These are phyloP conservation scores for Aspergillus asperescens DNA, from an alignment of 495 filamentous ascomycete genomes.

Conservation along the genomic window DNA sequence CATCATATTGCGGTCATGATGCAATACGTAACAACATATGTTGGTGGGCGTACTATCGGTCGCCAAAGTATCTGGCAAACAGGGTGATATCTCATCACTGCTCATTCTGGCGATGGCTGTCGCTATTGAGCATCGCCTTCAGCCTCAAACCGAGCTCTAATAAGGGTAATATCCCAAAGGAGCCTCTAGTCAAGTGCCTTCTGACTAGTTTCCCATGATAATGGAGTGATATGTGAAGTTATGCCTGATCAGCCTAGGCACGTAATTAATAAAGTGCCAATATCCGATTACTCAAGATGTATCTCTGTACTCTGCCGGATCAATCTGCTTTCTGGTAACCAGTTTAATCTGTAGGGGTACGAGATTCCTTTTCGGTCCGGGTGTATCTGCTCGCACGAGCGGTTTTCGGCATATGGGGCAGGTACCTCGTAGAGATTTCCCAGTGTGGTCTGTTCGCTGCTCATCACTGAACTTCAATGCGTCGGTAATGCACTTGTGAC, in stretches of 20 bases:
- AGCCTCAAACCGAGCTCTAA: neutral
- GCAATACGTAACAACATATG: too few relatives aligned
- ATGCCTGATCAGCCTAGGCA: neutral
- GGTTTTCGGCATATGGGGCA: conserved; percentile 48
- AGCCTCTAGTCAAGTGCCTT: neutral
- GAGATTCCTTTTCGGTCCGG: conserved; percentile 31
- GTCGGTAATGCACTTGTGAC: conserved; percentile 71
- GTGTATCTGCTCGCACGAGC: conserved; percentile 26
- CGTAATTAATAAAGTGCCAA: neutral
- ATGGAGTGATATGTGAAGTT: neutral
- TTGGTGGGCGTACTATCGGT: too few relatives aligned
- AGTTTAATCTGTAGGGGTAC: conserved; percentile 60
- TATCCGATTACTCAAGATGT: neutral
- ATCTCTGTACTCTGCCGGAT: neutral
- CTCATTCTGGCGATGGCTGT: too few relatives aligned
- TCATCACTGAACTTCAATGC: conserved; percentile 60
- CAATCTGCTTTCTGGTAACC: conserved; percentile 34
- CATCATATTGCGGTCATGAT: neutral
- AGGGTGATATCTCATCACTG: too few relatives aligned
- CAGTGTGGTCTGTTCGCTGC: conserved; percentile 23
- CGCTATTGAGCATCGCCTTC: neutral
- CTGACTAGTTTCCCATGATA: neutral
- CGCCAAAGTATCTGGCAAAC: too few relatives aligned
- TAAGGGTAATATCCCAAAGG: too few relatives aligned
- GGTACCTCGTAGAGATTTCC: conserved; percentile 28